These are phyloP conservation scores for Fusarium sp. DNA, from an alignment of 2,329 filamentous ascomycete genomes.

Conservation along the genomic window DNA sequence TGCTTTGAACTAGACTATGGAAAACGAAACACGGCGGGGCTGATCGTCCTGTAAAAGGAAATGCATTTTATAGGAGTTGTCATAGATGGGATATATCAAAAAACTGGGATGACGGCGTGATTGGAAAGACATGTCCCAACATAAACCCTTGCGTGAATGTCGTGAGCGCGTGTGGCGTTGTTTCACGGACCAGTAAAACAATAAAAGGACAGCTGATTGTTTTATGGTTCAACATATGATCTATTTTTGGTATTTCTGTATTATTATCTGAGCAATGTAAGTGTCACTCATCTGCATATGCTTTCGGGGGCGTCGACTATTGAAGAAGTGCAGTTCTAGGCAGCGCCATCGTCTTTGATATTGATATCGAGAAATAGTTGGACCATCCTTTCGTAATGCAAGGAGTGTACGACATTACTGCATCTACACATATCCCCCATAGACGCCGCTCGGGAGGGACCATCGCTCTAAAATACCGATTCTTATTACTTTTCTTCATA, in stretches of 20 bases:
- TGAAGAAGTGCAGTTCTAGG: background rate
- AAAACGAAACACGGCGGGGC: conserved; percentile 14
- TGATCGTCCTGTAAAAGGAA: conserved; percentile 12
- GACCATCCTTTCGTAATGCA: background rate
- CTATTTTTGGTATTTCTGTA: background rate
- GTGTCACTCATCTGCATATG: background rate
- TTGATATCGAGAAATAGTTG: background rate
- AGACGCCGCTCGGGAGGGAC: background rate
- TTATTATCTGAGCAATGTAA: background rate
- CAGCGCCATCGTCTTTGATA: background rate
- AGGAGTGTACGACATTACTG: conserved; percentile 1
- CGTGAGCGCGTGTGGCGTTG: background rate
- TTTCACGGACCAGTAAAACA: background rate
- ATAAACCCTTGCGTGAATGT: background rate
- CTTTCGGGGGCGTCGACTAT: background rate
- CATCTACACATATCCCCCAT: background rate
- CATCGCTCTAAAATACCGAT: background rate
- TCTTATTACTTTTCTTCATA: background rate
- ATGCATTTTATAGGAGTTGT: conserved; percentile 33
- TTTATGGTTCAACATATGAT: background rate
- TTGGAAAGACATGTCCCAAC: background rate
- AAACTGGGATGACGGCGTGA: conserved; percentile 5
- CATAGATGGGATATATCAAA: conserved; percentile 35
- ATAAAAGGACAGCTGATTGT: background rate
- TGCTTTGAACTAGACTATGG: conserved; percentile 27